A percentile compares a stretch with the other conserved stretches of the same genome.
Conservation (phyloP, 2,329 filamentous ascomycete species). For the Colletotrichum sp. region DNA sequence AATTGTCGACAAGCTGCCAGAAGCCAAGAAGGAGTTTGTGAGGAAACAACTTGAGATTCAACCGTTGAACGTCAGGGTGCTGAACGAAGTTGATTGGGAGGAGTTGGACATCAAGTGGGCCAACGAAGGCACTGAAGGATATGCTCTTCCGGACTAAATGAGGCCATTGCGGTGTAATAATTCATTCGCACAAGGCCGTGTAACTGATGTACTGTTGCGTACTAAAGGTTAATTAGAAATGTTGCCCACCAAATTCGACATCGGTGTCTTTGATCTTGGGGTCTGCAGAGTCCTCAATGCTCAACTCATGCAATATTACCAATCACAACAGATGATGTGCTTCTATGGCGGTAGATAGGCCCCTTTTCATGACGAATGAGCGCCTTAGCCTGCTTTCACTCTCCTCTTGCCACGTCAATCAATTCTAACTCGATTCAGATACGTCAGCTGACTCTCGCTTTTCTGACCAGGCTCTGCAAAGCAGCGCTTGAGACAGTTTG, state of each 20-base stretch:
- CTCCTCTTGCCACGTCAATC: not conserved
- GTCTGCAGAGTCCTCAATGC: rapidly evolving
- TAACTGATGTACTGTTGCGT: rapidly evolving
- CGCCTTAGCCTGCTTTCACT: not conserved
- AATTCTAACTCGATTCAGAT: not conserved
- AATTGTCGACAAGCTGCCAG: constrained; percentile 29
- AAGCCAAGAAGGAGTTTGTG: constrained; percentile 27
- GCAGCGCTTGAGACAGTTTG: not conserved
- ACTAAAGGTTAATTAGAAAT: not conserved
- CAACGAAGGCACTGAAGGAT: constrained; percentile 8
- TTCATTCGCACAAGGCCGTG: not conserved
- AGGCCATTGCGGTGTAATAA: not conserved
- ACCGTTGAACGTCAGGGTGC: constrained; percentile 14
- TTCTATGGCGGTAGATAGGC: rapidly evolving
- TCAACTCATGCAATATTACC: not conserved
- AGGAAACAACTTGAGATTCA: constrained; percentile 16
- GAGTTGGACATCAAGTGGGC: not conserved
- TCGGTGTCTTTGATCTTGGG: not conserved
- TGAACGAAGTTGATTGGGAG: constrained; percentile 4
- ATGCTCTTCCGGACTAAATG: not conserved
- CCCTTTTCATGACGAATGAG: not conserved
- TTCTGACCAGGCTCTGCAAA: not conserved
- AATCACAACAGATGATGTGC: not conserved
- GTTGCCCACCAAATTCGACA: rapidly evolving
- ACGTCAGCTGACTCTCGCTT: not conserved